These are phyloP conservation scores for Cystofilobasidium bisporidii DNA, from an alignment of 768 basidiomycete genomes.

Conservation along the genomic window DNA sequence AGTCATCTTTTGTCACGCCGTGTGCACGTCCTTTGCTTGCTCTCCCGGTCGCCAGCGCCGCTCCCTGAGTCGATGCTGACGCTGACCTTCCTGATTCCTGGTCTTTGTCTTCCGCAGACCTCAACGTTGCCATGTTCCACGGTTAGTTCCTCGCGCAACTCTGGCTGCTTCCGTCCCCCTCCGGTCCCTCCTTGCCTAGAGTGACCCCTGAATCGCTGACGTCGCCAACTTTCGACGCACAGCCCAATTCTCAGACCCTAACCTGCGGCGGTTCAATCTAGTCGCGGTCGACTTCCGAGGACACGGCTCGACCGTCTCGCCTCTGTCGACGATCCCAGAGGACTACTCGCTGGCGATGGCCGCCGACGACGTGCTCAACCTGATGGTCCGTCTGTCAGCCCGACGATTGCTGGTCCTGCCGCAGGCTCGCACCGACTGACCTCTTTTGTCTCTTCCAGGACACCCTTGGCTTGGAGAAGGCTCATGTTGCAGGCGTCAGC, in stretches of 20 bases:
- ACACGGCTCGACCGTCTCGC: background rate
- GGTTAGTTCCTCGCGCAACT: background rate
- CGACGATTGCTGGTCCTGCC: no score
- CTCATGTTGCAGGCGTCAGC: slow-evolving; percentile 4
- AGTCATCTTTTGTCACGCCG: slow-evolving; percentile 7
- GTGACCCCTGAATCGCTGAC: no score
- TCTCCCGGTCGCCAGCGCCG: background rate
- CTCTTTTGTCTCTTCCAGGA: background rate
- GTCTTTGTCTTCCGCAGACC: background rate
- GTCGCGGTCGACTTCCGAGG: slow-evolving; percentile 7
- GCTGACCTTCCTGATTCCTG: no score
- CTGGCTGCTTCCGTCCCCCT: no score
- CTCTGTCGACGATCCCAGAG: background rate
- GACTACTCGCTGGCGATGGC: slow-evolving; percentile 6
- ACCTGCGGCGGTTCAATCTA: slow-evolving; percentile 14
- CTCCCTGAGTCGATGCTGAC: no score
- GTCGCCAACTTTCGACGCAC: background rate
- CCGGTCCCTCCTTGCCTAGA: no score
- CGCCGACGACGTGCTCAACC: background rate
- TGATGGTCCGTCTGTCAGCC: no score
- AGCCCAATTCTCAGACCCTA: slow-evolving; percentile 1
- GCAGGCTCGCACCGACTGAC: no score
- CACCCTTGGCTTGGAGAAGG: slow-evolving; percentile 4
- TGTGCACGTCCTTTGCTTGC: background rate
- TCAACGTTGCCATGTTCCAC: background rate